Conservation (phyloP, 352 stramenopile species). For the Pythium angustatum region DNA sequence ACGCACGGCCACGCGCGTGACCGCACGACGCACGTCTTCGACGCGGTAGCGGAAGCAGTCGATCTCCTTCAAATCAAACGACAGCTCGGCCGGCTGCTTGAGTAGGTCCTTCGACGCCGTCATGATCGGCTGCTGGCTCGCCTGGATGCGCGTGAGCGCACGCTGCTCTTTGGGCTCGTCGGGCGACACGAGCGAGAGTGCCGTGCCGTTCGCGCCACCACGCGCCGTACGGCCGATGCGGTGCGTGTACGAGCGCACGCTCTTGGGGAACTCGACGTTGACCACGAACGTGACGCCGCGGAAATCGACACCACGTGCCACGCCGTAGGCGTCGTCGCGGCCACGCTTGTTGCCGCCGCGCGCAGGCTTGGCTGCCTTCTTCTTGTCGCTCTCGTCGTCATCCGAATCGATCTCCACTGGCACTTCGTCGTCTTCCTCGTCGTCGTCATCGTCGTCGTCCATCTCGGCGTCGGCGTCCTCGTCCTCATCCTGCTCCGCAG, state of each 20-base stretch:
- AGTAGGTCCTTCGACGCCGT: constrained; percentile 82
- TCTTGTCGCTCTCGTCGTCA: constrained; percentile 21
- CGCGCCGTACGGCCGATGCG: constrained; percentile 97
- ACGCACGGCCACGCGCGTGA: constrained; percentile 94
- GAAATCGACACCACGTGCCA: constrained; percentile 98
- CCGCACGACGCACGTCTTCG: constrained; percentile 93
- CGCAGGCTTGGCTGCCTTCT: constrained; percentile 21
- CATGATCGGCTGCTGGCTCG: constrained; percentile 86
- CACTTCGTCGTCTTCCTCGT: constrained; percentile 34
- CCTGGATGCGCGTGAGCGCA: constrained; percentile 91
- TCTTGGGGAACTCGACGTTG: constrained; percentile 98
- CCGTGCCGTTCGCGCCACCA: constrained; percentile 94
- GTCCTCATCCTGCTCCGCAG: constrained; percentile 38
- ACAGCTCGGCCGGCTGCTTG: constrained; percentile 93
- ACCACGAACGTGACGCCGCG: constrained; percentile 98
- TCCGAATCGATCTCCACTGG: constrained; percentile 38
- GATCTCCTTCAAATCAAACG: constrained; percentile 98
- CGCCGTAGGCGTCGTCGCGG: constrained; percentile 93
- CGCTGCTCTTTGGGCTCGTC: constrained; percentile 79
- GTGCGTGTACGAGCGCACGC: constrained; percentile 96
- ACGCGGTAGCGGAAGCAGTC: constrained; percentile 98
- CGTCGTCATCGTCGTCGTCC: constrained; percentile 49
- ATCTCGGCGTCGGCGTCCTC: constrained; percentile 83
- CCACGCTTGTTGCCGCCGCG: constrained; percentile 56
- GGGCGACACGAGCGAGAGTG: constrained; percentile 93